These are phyloP conservation scores for Ceratocystis alfenasii DNA, from an alignment of 2,329 filamentous ascomycete species.

Conservation along the genomic window DNA sequence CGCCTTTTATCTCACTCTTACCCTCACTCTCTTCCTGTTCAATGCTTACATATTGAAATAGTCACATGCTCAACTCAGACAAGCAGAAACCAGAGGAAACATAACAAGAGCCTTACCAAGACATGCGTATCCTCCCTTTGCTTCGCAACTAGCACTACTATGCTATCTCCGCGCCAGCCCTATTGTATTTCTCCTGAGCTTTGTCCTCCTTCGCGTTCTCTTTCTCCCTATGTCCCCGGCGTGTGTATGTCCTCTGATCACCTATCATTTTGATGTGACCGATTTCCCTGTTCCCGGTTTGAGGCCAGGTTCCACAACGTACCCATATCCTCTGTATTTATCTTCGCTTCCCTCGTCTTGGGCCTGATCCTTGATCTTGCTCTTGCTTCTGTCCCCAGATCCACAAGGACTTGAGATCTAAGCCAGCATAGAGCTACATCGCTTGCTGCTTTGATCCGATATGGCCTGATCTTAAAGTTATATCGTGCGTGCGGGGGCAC, in stretches of 20 bases:
- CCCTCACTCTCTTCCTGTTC: no score
- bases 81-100: no score
- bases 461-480: not conserved
- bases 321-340: not conserved
- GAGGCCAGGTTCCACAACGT: conserved; percentile 4
- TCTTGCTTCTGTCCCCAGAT: no score
- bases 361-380: not conserved
- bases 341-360: not conserved
- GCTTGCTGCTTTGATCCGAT: not conserved
- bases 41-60: no score
- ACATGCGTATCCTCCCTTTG: no score
- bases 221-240: not conserved
- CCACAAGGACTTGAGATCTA: not conserved
- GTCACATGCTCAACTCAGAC: no score
- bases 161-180: no score
- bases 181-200: no score
- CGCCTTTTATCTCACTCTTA: no score
- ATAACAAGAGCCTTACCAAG: no score
- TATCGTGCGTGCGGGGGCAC: not conserved
- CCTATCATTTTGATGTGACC: not conserved
- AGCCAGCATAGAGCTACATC: not conserved
- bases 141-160: no score
- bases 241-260: not conserved
- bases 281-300: not conserved
- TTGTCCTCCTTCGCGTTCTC: not conserved